Percentiles rank a stretch among this genome's conserved stretches.
Conservation (phyloP, 192 early-diverging fungal genomes). For the Coemansia sp. region DNA sequence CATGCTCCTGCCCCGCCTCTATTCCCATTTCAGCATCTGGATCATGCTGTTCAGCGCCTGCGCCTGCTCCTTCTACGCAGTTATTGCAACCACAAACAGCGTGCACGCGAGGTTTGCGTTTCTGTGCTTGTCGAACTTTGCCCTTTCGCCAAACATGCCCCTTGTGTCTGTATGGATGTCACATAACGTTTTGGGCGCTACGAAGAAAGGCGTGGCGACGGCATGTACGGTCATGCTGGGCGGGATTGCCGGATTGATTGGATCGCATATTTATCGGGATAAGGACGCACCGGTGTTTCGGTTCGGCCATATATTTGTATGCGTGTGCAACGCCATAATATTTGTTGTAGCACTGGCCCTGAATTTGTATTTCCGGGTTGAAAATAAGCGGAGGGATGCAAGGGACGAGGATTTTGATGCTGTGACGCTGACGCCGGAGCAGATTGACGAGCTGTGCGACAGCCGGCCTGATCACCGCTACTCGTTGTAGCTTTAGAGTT, state of each 20-base stretch:
- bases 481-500: slow-evolving; percentile 14
- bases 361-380: slow-evolving; percentile 34
- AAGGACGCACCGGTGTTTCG: slow-evolving; percentile 55
- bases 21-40: slow-evolving; percentile 36
- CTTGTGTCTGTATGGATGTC: slow-evolving; percentile 58
- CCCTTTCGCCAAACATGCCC: slow-evolving; percentile 50
- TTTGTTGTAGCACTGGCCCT: slow-evolving; percentile 32
- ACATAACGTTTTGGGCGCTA: slow-evolving; percentile 60
- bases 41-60: slow-evolving; percentile 52
- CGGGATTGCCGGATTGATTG: slow-evolving; percentile 54
- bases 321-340: slow-evolving; percentile 36
- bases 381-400: slow-evolving; percentile 37
- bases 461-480: slow-evolving; percentile 43
- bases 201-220: slow-evolving; percentile 59
- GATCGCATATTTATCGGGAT: slow-evolving; percentile 62
- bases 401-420: slow-evolving; percentile 17
- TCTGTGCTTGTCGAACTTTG: slow-evolving; percentile 45
- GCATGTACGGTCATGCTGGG: slow-evolving; percentile 54
- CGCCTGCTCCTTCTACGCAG: slow-evolving; percentile 55
- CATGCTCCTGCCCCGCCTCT: slow-evolving; percentile 35
- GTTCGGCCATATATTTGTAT: slow-evolving; percentile 51
- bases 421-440: slow-evolving; percentile 14
- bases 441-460: slow-evolving; percentile 39
- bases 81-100: slow-evolving; percentile 46
- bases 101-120: slow-evolving; percentile 36